Conservation (phyloP, 140 eudicot genomes). For the Oenanthe javanica region DNA sequence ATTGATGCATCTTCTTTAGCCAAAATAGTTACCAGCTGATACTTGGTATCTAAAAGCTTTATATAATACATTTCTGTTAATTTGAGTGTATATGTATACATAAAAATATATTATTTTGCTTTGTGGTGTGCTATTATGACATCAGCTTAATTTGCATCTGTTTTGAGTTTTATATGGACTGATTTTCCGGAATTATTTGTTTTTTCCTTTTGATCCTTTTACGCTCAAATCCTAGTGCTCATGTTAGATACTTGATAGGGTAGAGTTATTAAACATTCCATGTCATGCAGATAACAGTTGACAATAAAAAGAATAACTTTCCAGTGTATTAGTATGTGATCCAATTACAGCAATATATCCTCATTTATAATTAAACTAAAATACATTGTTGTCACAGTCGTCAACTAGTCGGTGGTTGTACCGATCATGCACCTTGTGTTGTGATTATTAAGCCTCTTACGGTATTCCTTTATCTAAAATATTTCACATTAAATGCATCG, state of each 20-base stretch:
- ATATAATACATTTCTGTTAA: background rate
- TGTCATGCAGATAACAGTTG: no score
- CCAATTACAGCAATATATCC: background rate
- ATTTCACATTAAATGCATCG: no score
- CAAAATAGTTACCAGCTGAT: background rate
- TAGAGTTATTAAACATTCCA: background rate
- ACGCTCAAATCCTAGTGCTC: background rate
- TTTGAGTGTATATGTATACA: background rate
- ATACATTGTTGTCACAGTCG: background rate
- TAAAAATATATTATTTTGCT: background rate
- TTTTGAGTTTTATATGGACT: background rate
- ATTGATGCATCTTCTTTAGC: background rate
- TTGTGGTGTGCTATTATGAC: background rate
- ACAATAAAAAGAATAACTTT: no score
- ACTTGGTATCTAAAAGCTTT: background rate
- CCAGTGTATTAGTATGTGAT: background rate
- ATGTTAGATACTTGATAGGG: background rate
- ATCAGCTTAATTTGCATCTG: constrained; percentile 3
- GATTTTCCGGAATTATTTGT: background rate
- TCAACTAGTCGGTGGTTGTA: no score
- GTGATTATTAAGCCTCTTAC: no score
- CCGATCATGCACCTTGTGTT: no score
- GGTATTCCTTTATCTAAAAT: no score
- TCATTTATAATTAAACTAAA: background rate
- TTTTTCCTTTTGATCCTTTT: background rate